Conservation (phyloP, 1,284 basidiomycete genomes). For the Trametes pubescens region DNA sequence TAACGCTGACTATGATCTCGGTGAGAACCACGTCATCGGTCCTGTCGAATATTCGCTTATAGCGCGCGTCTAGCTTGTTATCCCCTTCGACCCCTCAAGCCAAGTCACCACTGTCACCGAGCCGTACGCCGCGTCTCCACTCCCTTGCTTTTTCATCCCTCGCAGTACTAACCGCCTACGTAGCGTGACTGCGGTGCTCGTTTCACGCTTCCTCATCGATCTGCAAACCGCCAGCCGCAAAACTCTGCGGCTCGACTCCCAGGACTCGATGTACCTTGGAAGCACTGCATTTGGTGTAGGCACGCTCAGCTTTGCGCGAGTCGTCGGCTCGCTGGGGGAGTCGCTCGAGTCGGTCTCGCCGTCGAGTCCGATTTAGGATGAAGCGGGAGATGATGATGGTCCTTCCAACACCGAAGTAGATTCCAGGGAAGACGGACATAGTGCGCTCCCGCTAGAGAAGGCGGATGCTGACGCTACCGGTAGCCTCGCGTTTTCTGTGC, state of each 20-base stretch:
- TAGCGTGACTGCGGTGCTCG: not conserved
- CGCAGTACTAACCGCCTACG: not conserved
- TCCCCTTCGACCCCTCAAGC: constrained; percentile 7
- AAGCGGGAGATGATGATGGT: not conserved
- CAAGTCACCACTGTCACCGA: not conserved
- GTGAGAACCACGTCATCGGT: not conserved
- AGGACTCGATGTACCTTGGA: not conserved
- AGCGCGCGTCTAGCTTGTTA: not conserved
- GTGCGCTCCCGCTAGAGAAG: no score
- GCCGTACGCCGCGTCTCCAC: not conserved
- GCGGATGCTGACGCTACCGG: no score
- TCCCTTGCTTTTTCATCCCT: not conserved
- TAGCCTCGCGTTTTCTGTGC: no score
- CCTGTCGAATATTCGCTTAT: not conserved
- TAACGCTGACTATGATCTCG: not conserved
- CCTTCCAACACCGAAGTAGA: no score
- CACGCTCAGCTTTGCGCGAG: constrained; percentile 7
- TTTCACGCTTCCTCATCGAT: constrained; percentile 6
- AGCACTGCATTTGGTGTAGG: not conserved
- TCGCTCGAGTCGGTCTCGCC: not conserved
- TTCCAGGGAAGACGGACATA: no score
- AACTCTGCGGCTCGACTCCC: not conserved
- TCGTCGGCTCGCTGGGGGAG: constrained; percentile 6
- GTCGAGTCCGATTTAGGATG: not conserved
- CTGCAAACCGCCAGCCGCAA: constrained; percentile 3